A percentile compares a stretch with the other conserved stretches of the same genome.
Conservation (phyloP, 2,329 filamentous ascomycete genomes). For the Xylariaceae sp. region DNA sequence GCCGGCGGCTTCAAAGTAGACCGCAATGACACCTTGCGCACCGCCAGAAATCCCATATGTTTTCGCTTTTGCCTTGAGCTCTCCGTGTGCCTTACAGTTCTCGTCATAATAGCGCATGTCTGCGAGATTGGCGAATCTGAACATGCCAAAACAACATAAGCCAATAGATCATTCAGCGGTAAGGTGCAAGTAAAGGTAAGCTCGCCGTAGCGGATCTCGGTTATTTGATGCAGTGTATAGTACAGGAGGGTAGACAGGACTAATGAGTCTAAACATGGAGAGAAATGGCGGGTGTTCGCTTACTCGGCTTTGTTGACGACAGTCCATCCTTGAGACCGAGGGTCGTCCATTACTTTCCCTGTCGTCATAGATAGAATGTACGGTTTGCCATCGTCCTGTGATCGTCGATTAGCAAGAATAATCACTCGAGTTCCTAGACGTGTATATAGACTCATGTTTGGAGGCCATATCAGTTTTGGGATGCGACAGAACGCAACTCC, state of each 20-base stretch:
- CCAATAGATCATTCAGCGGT: too few relatives aligned
- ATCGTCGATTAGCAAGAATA: background rate
- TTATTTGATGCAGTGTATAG: too few relatives aligned
- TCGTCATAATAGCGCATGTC: conserved; percentile 50
- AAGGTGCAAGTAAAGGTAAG: too few relatives aligned
- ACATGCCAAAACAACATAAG: too few relatives aligned
- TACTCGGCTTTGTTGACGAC: conserved; percentile 55
- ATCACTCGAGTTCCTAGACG: background rate
- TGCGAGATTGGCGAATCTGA: conserved; percentile 54
- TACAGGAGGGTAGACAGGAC: background rate
- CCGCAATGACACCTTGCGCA: conserved; percentile 16
- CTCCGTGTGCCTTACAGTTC: conserved; percentile 20
- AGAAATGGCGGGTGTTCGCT: background rate
- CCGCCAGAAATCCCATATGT: conserved; percentile 14
- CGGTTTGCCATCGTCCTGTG: conserved; percentile 60
- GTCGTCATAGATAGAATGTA: conserved; percentile 61
- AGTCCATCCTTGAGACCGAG: conserved; percentile 62
- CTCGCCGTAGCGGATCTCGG: too few relatives aligned
- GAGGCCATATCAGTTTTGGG: background rate
- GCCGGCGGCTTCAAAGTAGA: conserved; percentile 13
- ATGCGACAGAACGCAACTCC: background rate
- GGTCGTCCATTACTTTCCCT: conserved; percentile 51
- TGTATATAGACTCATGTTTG: background rate
- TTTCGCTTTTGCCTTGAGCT: conserved; percentile 17
- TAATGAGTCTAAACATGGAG: background rate